These are phyloP conservation scores for Candida corydali DNA, from an alignment of 805 yeast species.

Conservation along the genomic window DNA sequence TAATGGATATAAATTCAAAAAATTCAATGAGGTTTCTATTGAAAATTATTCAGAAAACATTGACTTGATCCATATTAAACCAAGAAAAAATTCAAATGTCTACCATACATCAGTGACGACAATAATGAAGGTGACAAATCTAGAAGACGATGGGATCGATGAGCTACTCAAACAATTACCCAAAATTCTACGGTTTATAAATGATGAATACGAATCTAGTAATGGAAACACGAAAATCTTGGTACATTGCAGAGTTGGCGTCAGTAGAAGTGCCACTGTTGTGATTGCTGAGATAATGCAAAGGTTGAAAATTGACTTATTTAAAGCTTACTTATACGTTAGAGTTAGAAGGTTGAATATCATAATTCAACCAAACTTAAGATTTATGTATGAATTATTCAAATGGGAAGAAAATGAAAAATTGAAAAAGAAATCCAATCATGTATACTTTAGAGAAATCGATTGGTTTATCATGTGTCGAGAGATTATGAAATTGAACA, in stretches of 20 bases:
- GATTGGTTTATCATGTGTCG: slow-evolving; percentile 89
- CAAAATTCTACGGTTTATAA: slow-evolving; percentile 62
- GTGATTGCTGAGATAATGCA: slow-evolving; percentile 95
- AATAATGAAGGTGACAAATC: slow-evolving; percentile 61
- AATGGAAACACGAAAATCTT: slow-evolving; percentile 36
- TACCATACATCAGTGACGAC: slow-evolving; percentile 30
- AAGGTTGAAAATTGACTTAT: slow-evolving; percentile 58
- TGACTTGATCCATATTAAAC: slow-evolving; percentile 25
- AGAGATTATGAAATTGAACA: slow-evolving; percentile 74
- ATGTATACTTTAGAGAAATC: slow-evolving; percentile 48
- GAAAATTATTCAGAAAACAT: slow-evolving; percentile 23
- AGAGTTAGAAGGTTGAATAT: slow-evolving; percentile 86
- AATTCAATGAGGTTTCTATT: slow-evolving; percentile 17
- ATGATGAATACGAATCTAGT: slow-evolving; percentile 25
- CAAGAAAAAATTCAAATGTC: slow-evolving; percentile 9
- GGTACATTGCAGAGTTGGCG: slow-evolving; percentile 95
- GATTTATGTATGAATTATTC: slow-evolving; percentile 86
- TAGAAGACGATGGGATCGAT: slow-evolving; percentile 91
- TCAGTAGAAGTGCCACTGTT: slow-evolving; percentile 90
- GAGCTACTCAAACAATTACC: slow-evolving; percentile 60
- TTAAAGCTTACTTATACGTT: slow-evolving; percentile 83
- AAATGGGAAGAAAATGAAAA: slow-evolving; percentile 39
- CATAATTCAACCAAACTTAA: slow-evolving; percentile 88
- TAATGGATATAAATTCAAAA: slow-evolving; percentile 24
- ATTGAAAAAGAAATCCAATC: slow-evolving; percentile 2